These are phyloP conservation scores for Candolleomyces aberdarensis DNA, from an alignment of 768 basidiomycete species.

Conservation along the genomic window DNA sequence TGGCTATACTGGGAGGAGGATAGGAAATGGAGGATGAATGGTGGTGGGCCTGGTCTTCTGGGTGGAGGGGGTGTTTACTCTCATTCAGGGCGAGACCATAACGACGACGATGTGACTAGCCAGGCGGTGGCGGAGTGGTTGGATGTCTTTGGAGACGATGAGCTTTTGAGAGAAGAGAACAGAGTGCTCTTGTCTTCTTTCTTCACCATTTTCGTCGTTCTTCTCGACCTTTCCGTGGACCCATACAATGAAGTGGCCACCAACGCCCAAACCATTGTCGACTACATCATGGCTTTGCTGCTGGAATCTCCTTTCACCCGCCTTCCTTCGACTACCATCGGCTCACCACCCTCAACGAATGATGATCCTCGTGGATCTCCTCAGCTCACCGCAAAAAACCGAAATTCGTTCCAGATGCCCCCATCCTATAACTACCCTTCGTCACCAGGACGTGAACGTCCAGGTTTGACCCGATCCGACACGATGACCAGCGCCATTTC, in stretches of 20 bases:
- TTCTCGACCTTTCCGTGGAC: slow-evolving; percentile 90
- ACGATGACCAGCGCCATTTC: slow-evolving; percentile 61
- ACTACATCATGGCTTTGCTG: slow-evolving; percentile 88
- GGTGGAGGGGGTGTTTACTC: background rate
- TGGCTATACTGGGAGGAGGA: slow-evolving; percentile 98
- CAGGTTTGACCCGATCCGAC: slow-evolving; percentile 53
- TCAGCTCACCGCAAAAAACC: slow-evolving; percentile 38
- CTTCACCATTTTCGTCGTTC: slow-evolving; percentile 86
- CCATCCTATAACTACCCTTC: slow-evolving; percentile 32
- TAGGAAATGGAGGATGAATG: slow-evolving; percentile 49
- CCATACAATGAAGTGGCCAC: slow-evolving; percentile 91
- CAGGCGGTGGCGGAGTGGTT: slow-evolving; percentile 79
- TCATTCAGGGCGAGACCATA: slow-evolving; percentile 20
- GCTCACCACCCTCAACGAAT: slow-evolving; percentile 43
- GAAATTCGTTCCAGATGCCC: slow-evolving; percentile 42
- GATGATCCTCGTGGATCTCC: slow-evolving; percentile 33
- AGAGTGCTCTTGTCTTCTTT: slow-evolving; percentile 85
- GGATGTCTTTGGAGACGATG: slow-evolving; percentile 63
- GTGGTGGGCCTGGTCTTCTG: slow-evolving; percentile 23
- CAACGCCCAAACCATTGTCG: slow-evolving; percentile 85
- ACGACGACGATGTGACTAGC: slow-evolving; percentile 70
- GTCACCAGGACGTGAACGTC: slow-evolving; percentile 42
- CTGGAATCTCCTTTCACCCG: slow-evolving; percentile 85
- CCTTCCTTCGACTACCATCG: slow-evolving; percentile 65
- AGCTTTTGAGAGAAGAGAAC: slow-evolving; percentile 69